Evolutionary conservation across 2,329 filamentous ascomycete species (phyloP), one percentile per base, ranked within the genome.

Genomic region (Colletotrichum sp.): DNA sequence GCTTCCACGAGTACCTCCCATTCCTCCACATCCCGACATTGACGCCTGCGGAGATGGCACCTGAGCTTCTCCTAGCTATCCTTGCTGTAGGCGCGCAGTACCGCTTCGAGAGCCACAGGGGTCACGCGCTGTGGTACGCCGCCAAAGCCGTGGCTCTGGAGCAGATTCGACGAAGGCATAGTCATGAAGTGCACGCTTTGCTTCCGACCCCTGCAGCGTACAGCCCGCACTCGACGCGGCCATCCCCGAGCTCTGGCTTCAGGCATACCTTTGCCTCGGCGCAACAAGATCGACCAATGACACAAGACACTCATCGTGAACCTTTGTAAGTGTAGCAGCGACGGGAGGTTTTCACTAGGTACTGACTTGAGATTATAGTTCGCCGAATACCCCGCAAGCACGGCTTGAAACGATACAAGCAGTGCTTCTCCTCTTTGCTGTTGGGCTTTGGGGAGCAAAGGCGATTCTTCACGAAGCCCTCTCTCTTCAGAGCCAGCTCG

Each of bases 11-110:
- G 68, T 87, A 90, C 75, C 80, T 90, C 1, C 89, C 89, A 1
- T 88, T 95, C 76, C 85, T 95, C 32, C 93, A 95, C 80, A 84
- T 94, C 7, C 91, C 93, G 0, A 94, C 93, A 0, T 86, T 95
- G 62, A 87, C 88, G 3, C 89, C 92, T 1, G 89, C 89, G 9
- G 90, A 92, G n/a, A 88, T 91, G n/a, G 90, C 92, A 1, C 90
- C 93, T 0, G 94, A 95, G 81, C 85, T 95, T 5, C 85, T 94
- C 7, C 84, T 95, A 32, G 93, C 93, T 1, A 89, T 95, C 18
- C 86, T 93, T 26, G 92, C 93, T 1, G 90, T 94, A 3, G 92
- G 92, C 14, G 92, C 92, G 0, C 91, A 93, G 78, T 94, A 93
- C 78, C 89, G 90, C 2, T 92, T 92, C 68, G 91, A 92, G 78